Conservation (phyloP, 2,329 filamentous ascomycete species). For the Epichloe festucae region DNA sequence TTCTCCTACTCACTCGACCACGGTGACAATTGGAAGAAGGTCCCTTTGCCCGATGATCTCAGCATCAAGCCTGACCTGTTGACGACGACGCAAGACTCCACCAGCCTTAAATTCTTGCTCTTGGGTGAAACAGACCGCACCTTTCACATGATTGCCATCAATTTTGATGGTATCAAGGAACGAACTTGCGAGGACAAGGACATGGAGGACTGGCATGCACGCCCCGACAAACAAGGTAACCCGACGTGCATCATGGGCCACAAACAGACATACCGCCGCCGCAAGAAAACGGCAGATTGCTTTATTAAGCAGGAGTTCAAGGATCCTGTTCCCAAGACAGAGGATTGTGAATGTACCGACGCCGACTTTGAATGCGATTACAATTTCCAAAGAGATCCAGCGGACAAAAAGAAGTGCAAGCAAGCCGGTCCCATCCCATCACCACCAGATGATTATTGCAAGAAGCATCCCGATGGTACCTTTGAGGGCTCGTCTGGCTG, state of each 20-base stretch:
- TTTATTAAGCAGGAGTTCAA: constrained; percentile 80
- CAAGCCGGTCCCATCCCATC: constrained; percentile 47
- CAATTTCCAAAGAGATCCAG: constrained; percentile 60
- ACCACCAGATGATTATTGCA: constrained; percentile 67
- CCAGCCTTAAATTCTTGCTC: constrained; percentile 80
- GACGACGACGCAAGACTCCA: constrained; percentile 85
- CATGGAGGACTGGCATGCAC: constrained; percentile 81
- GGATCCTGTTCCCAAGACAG: constrained; percentile 55
- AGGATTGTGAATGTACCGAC: constrained; percentile 69
- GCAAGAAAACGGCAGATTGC: constrained; percentile 80
- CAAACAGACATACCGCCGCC: constrained; percentile 71
- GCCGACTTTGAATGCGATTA: constrained; percentile 93
- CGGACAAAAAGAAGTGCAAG: constrained; percentile 54
- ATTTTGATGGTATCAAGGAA: constrained; percentile 74
- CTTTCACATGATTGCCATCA: constrained; percentile 59
- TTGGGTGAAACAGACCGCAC: constrained; percentile 47
- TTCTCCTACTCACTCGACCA: constrained; percentile 76
- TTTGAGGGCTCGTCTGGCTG: constrained; percentile 85
- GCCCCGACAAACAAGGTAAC: constrained; percentile 65
- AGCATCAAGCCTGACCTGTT: constrained; percentile 61
- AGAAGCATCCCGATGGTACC: constrained; percentile 48
- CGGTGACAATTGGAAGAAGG: constrained; percentile 67
- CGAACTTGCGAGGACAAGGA: constrained; percentile 64
- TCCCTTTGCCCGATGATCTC: constrained; percentile 51
- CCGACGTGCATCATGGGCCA: constrained; percentile 92